A percentile compares a stretch with the other conserved stretches of the same genome.
These are phyloP conservation scores for Sordariomycetes sp. DNA, from an alignment of 2,329 filamentous ascomycete species.

Conservation along the genomic window DNA sequence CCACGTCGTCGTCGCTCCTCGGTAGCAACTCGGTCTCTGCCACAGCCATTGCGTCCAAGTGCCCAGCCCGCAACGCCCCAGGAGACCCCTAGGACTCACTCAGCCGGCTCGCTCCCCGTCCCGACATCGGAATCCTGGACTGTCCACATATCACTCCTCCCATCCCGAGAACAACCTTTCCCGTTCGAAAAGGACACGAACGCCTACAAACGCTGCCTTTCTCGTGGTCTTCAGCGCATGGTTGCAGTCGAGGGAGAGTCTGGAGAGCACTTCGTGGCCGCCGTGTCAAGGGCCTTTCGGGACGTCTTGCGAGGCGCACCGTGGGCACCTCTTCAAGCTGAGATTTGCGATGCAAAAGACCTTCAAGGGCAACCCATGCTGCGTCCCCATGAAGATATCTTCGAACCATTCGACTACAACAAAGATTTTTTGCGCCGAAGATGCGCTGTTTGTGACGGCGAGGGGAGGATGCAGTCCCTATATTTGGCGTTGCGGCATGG, in stretches of 20 bases:
- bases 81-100: not conserved
- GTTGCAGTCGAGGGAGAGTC: conserved; percentile 41
- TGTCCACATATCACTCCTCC: conserved; percentile 50
- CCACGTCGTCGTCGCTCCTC: not conserved
- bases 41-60: not conserved
- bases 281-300: conserved; percentile 40
- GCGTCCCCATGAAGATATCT: conserved; percentile 38
- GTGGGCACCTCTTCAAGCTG: conserved; percentile 51
- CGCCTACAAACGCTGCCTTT: conserved; percentile 52
- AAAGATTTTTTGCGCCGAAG: conserved; percentile 40
- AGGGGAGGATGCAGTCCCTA: conserved; percentile 47
- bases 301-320: conserved; percentile 36
- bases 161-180: conserved; percentile 42
- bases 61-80: conserved; percentile 1
- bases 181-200: conserved; percentile 54
- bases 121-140: conserved; percentile 42
- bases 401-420: conserved; percentile 19
- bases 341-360: conserved; percentile 44
- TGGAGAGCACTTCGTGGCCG: conserved; percentile 36
- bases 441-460: conserved; percentile 45
- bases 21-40: not conserved
- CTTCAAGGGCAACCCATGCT: conserved; percentile 51
- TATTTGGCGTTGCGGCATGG: conserved; percentile 49
- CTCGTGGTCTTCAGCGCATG: conserved; percentile 49
- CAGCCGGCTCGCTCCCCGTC: no score